Evolutionary conservation across 1,284 basidiomycete genomes (phyloP).

Genomic region (Singerocomus rubriflavus): DNA sequence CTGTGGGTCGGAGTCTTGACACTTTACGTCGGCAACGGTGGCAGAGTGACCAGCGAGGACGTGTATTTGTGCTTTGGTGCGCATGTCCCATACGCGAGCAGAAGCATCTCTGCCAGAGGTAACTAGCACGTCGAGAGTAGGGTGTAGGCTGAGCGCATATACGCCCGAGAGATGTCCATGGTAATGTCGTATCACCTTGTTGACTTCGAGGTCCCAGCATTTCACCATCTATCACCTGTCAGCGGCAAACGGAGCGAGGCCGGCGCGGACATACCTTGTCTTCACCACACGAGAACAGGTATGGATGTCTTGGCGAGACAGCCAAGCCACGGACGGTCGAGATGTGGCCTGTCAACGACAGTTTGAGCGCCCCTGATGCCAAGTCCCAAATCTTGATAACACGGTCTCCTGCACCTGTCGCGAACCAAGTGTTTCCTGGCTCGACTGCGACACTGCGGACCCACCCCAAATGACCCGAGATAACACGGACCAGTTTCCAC

Average conservation of each 20-base stretch:
- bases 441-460: slow-evolving; percentile 96
- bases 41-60: slow-evolving; percentile 91
- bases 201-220: slow-evolving; percentile 98
- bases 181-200: slow-evolving; percentile 98
- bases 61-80: slow-evolving; percentile 94
- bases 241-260: not conserved
- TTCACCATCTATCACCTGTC: slow-evolving; percentile 81
- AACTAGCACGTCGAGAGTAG: slow-evolving; percentile 93
- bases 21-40: slow-evolving; percentile 92
- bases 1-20: slow-evolving; percentile 95
- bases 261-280: slow-evolving; percentile 70
- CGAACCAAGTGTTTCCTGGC: slow-evolving; percentile 98
- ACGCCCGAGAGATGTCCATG: slow-evolving; percentile 97
- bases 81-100: slow-evolving; percentile 99
- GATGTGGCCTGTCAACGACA: slow-evolving; percentile 96
- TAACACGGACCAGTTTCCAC: slow-evolving; percentile 96
- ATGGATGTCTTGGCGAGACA: slow-evolving; percentile 90
- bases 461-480: slow-evolving; percentile 98
- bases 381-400: slow-evolving; percentile 99
- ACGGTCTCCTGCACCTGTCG: slow-evolving; percentile 94
- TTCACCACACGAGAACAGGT: slow-evolving; percentile 96
- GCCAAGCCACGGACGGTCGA: slow-evolving; percentile 94
- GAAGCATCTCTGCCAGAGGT: slow-evolving; percentile 94
- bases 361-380: slow-evolving; percentile 91
- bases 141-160: slow-evolving; percentile 87